Evolutionary conservation across 257 asterid species (phyloP).

Genomic region (Solanum acaule): DNA sequence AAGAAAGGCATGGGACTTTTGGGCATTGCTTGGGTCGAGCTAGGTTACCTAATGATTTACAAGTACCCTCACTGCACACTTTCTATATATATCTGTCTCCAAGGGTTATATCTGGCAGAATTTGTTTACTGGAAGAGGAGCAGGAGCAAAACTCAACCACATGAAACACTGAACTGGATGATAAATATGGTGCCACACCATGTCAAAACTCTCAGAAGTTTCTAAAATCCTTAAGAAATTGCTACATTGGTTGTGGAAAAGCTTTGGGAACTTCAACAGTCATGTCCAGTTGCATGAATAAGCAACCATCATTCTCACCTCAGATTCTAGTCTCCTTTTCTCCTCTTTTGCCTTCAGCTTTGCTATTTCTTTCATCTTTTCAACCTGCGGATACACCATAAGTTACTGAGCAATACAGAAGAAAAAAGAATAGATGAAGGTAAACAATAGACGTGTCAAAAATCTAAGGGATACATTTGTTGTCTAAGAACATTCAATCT

Average conservation of each 20-base stretch:
- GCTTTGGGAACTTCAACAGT: not conserved
- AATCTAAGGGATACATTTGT: not conserved
- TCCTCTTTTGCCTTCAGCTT: constrained; percentile 79
- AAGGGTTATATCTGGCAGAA: not conserved
- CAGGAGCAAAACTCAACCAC: not conserved
- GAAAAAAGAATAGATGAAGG: not conserved
- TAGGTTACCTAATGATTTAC: not conserved
- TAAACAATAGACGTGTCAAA: not conserved
- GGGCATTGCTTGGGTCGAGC: not conserved
- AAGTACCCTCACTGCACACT: not conserved
- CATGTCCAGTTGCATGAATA: not conserved
- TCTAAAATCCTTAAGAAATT: not conserved
- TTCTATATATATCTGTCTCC: not conserved
- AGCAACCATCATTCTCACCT: constrained; percentile 37
- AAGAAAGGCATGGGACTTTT: not conserved
- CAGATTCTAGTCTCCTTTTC: constrained; percentile 59
- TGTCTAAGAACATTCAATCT: not conserved
- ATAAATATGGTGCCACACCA: not conserved
- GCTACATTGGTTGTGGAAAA: not conserved
- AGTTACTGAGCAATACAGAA: constrained; percentile 1
- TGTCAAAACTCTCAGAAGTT: not conserved
- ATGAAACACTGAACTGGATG: not conserved
- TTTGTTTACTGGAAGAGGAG: not conserved
- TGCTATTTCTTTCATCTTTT: constrained; percentile 85
- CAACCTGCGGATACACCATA: constrained; percentile 46